A percentile compares a stretch with the other conserved stretches of the same genome.
These are phyloP conservation scores for Entomortierella parvispora DNA, from an alignment of 192 early-diverging fungal species.

Conservation along the genomic window DNA sequence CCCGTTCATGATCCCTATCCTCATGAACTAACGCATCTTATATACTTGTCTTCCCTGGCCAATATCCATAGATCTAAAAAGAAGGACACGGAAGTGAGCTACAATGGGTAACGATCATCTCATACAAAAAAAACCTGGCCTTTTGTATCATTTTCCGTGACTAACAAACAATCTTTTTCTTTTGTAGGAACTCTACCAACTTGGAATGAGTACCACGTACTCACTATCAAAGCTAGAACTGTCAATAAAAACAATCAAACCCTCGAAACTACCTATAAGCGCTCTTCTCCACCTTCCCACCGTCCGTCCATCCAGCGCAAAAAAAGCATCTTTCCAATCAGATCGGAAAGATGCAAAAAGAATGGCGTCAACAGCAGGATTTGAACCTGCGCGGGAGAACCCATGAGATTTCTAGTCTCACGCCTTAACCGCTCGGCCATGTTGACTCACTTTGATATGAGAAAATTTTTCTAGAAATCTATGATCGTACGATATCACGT, in stretches of 20 bases:
- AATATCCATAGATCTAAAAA: conserved; percentile 24
- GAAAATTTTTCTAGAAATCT: no score
- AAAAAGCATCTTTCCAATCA: no score
- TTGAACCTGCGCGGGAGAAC: conserved; percentile 67
- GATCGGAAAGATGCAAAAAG: not conserved
- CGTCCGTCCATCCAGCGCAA: no score
- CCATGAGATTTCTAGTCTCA: conserved; percentile 64
- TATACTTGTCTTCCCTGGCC: not conserved
- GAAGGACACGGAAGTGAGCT: conserved; percentile 33
- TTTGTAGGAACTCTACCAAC: conserved; percentile 37
- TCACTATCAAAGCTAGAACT: no score
- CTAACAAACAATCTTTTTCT: no score
- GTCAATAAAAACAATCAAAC: no score
- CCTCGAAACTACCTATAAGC: no score
- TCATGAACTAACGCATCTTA: not conserved
- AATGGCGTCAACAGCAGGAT: conserved; percentile 63
- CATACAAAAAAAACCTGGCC: no score
- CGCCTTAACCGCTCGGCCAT: conserved; percentile 63
- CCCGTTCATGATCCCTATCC: not conserved
- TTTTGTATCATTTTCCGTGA: not conserved
- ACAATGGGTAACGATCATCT: conserved; percentile 29
- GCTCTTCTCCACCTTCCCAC: no score
- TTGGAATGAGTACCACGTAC: conserved; percentile 10
- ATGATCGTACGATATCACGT: no score
- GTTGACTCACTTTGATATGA: conserved; percentile 17